Conservation (phyloP, 768 basidiomycete genomes). For the Rhizopogon rudus region DNA sequence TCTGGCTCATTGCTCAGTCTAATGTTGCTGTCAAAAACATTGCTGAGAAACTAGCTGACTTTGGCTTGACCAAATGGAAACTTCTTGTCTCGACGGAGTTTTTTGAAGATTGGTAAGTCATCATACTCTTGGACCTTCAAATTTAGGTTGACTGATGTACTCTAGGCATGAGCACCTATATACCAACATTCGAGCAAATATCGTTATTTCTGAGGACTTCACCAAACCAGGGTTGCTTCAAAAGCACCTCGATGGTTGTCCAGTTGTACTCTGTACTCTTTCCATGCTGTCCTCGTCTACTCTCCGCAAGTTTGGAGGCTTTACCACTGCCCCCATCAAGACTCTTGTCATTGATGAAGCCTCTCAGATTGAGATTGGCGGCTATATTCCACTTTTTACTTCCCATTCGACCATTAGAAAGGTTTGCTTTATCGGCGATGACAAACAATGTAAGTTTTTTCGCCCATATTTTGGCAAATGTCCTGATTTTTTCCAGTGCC, state of each 20-base stretch:
- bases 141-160: slow-evolving; percentile 3
- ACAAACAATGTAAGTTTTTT: slow-evolving; percentile 51
- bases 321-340: slow-evolving; percentile 31
- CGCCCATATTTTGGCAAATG: slow-evolving; percentile 22
- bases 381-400: slow-evolving; percentile 40
- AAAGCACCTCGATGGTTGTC: slow-evolving; percentile 30
- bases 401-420: slow-evolving; percentile 38
- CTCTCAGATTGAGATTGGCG: slow-evolving; percentile 57
- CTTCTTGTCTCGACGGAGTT: slow-evolving; percentile 73
- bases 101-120: slow-evolving; percentile 54
- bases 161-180: slow-evolving; percentile 82
- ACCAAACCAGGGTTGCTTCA: slow-evolving; percentile 20
- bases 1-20: slow-evolving; percentile 82
- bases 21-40: slow-evolving; percentile 91
- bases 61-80: slow-evolving; percentile 52
- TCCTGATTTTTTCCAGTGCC: slow-evolving; percentile 50
- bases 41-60: slow-evolving; percentile 66
- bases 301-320: slow-evolving; percentile 15
- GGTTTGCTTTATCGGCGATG: slow-evolving; percentile 60
- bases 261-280: slow-evolving; percentile 71
- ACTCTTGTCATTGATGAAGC: slow-evolving; percentile 64
- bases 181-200: slow-evolving; percentile 35
- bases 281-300: slow-evolving; percentile 58
- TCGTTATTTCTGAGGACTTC: slow-evolving; percentile 46
- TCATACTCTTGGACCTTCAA: neutral